A percentile compares a stretch with the other conserved stretches of the same genome.
Evolutionary conservation across 345 rosid genomes (phyloP).

Genomic region (Corymbia maculata): DNA sequence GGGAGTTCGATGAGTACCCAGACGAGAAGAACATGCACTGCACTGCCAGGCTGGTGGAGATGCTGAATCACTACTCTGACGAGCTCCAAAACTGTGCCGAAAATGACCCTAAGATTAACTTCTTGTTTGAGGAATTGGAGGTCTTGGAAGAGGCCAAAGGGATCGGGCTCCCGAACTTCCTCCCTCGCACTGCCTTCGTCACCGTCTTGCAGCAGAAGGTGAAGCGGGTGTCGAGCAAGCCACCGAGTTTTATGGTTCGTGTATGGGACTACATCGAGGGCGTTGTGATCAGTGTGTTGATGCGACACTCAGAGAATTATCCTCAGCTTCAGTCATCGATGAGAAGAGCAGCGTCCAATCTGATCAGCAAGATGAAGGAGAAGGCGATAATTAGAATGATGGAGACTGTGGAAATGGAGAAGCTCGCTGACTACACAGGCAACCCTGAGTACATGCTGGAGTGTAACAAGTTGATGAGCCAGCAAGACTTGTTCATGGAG

Average conservation of each 20-base stretch:
- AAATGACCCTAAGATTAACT: neutral
- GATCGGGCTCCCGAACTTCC: conserved; percentile 22
- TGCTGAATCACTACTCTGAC: neutral
- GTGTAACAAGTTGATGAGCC: conserved; percentile 10
- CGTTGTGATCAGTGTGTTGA: conserved; percentile 3
- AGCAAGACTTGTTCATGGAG: neutral
- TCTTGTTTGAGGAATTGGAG: conserved; percentile 13
- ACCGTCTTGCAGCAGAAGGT: conserved; percentile 8
- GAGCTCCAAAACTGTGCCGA: neutral
- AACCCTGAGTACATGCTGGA: conserved; percentile 13
- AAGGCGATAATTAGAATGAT: conserved; percentile 9
- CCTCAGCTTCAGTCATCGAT: conserved; percentile 3
- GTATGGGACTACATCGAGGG: conserved; percentile 17
- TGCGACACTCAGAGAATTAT: conserved; percentile 1
- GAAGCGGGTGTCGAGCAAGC: neutral
- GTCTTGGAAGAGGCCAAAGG: conserved; percentile 20
- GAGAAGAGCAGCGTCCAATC: conserved; percentile 8
- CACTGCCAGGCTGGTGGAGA: conserved; percentile 16
- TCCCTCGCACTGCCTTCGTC: conserved; percentile 15
- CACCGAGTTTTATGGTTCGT: neutral
- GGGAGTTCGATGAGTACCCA: conserved; percentile 31
- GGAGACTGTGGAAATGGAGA: conserved; percentile 25
- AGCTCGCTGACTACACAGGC: conserved; percentile 21
- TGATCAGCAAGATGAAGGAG: conserved; percentile 16
- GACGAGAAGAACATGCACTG: conserved; percentile 21